These are phyloP conservation scores for Metroxylon sagu DNA, from an alignment of 176 grass and related monocot genomes.

Conservation along the genomic window DNA sequence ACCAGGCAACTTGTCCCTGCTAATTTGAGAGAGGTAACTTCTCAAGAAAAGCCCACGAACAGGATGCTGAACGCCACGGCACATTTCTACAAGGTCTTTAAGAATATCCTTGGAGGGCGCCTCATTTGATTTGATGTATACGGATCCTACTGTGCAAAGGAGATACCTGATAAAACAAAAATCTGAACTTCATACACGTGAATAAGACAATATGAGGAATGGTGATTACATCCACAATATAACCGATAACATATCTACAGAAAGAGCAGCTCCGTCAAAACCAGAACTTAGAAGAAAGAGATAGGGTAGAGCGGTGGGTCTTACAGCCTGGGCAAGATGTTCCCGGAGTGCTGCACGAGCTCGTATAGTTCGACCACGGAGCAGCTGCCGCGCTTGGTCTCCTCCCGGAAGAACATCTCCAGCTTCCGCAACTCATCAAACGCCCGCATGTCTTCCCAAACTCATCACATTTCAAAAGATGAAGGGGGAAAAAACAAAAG, in stretches of 20 bases:
- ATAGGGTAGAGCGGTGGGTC: not conserved
- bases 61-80: slow-evolving; percentile 85
- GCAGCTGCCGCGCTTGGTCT: slow-evolving; percentile 65
- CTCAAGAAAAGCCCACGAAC: slow-evolving; percentile 94
- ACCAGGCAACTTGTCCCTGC: slow-evolving; percentile 89
- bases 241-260: too few relatives aligned
- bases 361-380: slow-evolving; percentile 86
- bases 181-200: slow-evolving; percentile 11
- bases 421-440: slow-evolving; percentile 93
- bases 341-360: slow-evolving; percentile 94
- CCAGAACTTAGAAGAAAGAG: not conserved
- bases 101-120: slow-evolving; percentile 94
- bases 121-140: slow-evolving; percentile 95
- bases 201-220: not conserved
- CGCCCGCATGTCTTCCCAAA: slow-evolving; percentile 74
- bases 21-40: slow-evolving; percentile 96
- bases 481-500: too few relatives aligned
- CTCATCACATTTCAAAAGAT: not conserved
- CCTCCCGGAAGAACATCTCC: slow-evolving; percentile 99
- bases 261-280: not conserved
- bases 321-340: slow-evolving; percentile 94
- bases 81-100: slow-evolving; percentile 99
- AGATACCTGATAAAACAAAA: slow-evolving; percentile 73
- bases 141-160: slow-evolving; percentile 92
- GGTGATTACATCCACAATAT: too few relatives aligned